Base-by-base conservation (phyloP, 768 basidiomycete genomes). In the Phlebiopsis gigantea region DNA sequence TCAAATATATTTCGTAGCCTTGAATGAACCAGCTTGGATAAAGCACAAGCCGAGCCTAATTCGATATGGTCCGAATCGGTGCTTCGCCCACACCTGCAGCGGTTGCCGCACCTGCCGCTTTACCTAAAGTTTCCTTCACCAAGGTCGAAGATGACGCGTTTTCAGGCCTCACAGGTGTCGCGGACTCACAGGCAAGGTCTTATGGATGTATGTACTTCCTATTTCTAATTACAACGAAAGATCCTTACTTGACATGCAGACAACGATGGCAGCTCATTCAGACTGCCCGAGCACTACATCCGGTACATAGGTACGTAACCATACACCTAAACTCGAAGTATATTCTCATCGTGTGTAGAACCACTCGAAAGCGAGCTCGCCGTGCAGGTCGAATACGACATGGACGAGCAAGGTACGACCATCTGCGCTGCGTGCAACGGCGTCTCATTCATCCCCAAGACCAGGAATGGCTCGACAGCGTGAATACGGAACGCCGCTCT, bases 351-450 rank as follows among this genome's bases (percentile, higher is more conserved):
- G 19, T 5, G 24, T 17, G 30, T 24, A 17, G 66, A 97, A 65
- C 96, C 96, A 0, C 75, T 97, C 62, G 96, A 99, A 68, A 84
- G 83, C 46, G 97, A 99, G 62, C 81, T 98, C 17, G 88, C 88
- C 6, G 82, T 83, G 39, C 93, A 96, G 63, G 96, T 99, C 22
- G 97, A 98, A 70, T 99, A 99, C 76, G 97, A 98, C 68, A 98
- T 99, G 94, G 97, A 98, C 67, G 97, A 98, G 68, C 95, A 98
- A 83, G 95, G 93, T 88, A 34, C 19, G 76, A 9, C 12, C 0
- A 4, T 15, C 9, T 8, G 8, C 44, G 31, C 19, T 45, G 29
- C 21, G 15, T 8, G 15, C 34, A 26, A 46, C 25, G n/a, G 12
- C 48, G 53, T n/a, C 47, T 31, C 45, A 12, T 19, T 19, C 8